Conservation (phyloP, 73 alveolate species). For the Paramecium octaurelia region DNA sequence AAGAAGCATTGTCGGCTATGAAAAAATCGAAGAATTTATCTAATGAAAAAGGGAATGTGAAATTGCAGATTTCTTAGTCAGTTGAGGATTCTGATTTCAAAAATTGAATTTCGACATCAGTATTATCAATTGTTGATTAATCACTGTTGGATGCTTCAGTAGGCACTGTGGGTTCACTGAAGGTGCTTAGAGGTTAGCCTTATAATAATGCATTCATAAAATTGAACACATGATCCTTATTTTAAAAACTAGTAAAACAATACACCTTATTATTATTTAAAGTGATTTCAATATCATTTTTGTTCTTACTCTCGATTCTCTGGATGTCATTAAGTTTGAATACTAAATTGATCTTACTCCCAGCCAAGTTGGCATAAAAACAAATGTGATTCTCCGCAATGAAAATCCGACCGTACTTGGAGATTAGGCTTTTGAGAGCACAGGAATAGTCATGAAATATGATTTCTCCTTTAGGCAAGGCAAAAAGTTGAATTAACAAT, state of each 20-base stretch:
- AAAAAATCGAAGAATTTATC: slow-evolving; percentile 31
- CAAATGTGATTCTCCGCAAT: slow-evolving; percentile 9
- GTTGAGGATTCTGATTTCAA: background rate
- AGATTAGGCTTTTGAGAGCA: background rate
- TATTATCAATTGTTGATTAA: background rate
- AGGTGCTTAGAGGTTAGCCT: background rate
- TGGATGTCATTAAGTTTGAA: background rate
- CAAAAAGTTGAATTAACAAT: background rate
- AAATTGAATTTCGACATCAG: slow-evolving; percentile 12
- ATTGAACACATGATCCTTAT: background rate
- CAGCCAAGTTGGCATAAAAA: slow-evolving; percentile 42
- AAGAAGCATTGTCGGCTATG: slow-evolving; percentile 1
- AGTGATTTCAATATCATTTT: slow-evolving; percentile 11
- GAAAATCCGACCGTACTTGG: slow-evolving; percentile 35
- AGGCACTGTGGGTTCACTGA: too few relatives aligned
- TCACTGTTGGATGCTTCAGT: background rate
- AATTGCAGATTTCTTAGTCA: slow-evolving; percentile 16
- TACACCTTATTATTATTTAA: background rate
- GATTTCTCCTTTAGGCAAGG: slow-evolving; percentile 40
- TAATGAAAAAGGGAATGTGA: background rate
- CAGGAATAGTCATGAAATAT: slow-evolving; percentile 26
- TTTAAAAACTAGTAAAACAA: background rate
- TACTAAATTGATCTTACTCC: background rate
- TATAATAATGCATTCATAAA: background rate
- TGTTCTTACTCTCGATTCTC: background rate